Evolutionary conservation across 2,329 filamentous ascomycete genomes (phyloP), one percentile per base, ranked within the genome.

Genomic region (Fusarium oxysporum): DNA sequence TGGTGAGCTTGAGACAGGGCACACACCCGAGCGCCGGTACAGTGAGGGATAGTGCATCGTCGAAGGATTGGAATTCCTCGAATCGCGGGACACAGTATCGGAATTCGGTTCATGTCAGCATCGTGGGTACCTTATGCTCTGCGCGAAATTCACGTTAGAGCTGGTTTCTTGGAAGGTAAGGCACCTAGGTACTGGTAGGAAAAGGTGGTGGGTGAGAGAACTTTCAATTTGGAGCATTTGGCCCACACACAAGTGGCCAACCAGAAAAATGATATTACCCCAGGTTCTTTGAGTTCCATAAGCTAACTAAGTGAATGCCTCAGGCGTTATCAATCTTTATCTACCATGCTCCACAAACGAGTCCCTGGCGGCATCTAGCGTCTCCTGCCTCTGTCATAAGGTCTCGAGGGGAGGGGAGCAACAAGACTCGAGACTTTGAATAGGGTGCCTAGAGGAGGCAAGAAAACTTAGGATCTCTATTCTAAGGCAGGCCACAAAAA

Each of bases 21-120:
- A 70, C 54, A 73, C 57, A 47, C 75, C 64, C 55, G 76, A 65
- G 62, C 75, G 77, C 64, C 50, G 23, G 33, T 28, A 54, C 70
- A 76, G 69, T 80, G 77, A 55, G 72, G 65, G 50, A 75, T 73
- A 63, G 75, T 62, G 50, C 77, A 75, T 77, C 76, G 74, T 62
- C 76, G 76, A 58, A 79, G 74, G 81, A 83, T 83, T 76, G 76
- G 59, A 48, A 33, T 33, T 40, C 43, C 58, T 69, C 58, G 45
- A 37, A 35, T 38, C 38, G 51, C 57, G 23, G 38, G 28, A 40
- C 37, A 51, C 40, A 40, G 38, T 50, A 45, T 44, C 50, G 54
- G 48, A 51, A 63, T 63, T 30, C 60, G 60, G 54, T 53, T 63
- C 51, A 50, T 69, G 32, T 50, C 55, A 40, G 57, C 70, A 70